Evolutionary conservation across 805 yeast genomes (phyloP).

Genomic region (Teunomyces atbi): DNA sequence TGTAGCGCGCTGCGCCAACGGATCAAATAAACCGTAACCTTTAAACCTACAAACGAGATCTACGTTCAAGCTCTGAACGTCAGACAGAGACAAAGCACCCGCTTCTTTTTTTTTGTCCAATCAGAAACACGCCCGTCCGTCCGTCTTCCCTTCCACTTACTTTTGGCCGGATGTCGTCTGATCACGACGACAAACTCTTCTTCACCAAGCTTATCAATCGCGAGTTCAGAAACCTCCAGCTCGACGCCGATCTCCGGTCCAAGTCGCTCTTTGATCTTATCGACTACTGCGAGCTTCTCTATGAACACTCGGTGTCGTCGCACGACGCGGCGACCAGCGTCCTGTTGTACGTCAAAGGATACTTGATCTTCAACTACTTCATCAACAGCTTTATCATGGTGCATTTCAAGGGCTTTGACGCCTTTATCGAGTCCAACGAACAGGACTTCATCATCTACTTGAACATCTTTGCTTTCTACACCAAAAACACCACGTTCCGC

Average conservation of each 20-base stretch:
- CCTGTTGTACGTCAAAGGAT: conserved; percentile 32
- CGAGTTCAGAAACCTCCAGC: conserved; percentile 38
- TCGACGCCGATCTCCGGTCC: conserved; percentile 24
- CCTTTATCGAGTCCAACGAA: conserved; percentile 34
- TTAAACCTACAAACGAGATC: too few relatives aligned
- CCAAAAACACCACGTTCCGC: conserved; percentile 24
- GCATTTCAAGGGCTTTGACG: conserved; percentile 42
- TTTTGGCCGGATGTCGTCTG: background rate
- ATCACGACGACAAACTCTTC: conserved; percentile 14
- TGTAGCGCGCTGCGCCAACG: background rate
- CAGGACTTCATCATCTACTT: conserved; percentile 42
- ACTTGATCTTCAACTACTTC: conserved; percentile 41
- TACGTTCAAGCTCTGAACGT: too few relatives aligned
- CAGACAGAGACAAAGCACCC: background rate
- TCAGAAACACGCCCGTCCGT: too few relatives aligned
- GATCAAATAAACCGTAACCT: too few relatives aligned
- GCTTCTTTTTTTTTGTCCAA: too few relatives aligned
- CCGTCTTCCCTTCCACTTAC: too few relatives aligned
- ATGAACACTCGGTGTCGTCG: conserved; percentile 26
- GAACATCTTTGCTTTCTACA: conserved; percentile 41
- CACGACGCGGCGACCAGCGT: conserved; percentile 5
- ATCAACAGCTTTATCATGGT: conserved; percentile 42
- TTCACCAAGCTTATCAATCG: conserved; percentile 27
- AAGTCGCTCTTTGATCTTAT: conserved; percentile 42
- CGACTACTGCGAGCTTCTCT: conserved; percentile 38